Base-by-base conservation (phyloP, 2,329 filamentous ascomycete genomes). In the Fusarium sp. region DNA sequence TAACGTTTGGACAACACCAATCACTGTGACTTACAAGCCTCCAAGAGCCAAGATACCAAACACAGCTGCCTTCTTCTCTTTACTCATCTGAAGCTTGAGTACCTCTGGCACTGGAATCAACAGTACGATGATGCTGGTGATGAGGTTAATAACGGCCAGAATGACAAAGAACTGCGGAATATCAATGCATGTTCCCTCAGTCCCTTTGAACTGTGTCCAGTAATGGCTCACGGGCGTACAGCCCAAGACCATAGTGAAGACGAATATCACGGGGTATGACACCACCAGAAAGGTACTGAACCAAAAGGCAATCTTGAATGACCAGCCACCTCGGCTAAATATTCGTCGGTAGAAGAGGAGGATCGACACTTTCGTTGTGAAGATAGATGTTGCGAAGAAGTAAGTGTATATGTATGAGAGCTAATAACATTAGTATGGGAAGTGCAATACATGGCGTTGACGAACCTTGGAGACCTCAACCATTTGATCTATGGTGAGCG, bases 21-120 rank as follows among this genome's bases (percentile, higher is more conserved):
- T n/a, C n/a, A n/a, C n/a, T n/a, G n/a, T n/a, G n/a, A n/a, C n/a
- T 63, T 24, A 68, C 65, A 68, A 24, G 33, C 65, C 65, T 63
- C 65, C 65, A 22, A 68, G 65, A 1, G 48, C 65, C n/a, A 69
- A 13, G 15, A 69, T 65, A 0, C 42, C 58, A 26, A 63, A 69
- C 1, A 69, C 65, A 6, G 65, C 66, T 9, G 18, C 65, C 30
- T 69, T 69, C 26, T 69, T 69, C 35, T 56, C 57, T 30, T 13
- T 47, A 1, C 58, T 69, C 66, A 69, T 69, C 16, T 69, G 58
- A 10, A 69, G 39, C 8, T 64, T 65, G 4, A 64, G 35, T 0
- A 69, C 58, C 15, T 69, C 65, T 2, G 66, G 65, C 1, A 69
- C 65, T 0, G 66, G 66, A 1, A 69, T 69, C n/a, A 69, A 41